These are phyloP conservation scores for Rhamnella rubrinervis DNA, from an alignment of 331 rosid genomes.

Conservation along the genomic window DNA sequence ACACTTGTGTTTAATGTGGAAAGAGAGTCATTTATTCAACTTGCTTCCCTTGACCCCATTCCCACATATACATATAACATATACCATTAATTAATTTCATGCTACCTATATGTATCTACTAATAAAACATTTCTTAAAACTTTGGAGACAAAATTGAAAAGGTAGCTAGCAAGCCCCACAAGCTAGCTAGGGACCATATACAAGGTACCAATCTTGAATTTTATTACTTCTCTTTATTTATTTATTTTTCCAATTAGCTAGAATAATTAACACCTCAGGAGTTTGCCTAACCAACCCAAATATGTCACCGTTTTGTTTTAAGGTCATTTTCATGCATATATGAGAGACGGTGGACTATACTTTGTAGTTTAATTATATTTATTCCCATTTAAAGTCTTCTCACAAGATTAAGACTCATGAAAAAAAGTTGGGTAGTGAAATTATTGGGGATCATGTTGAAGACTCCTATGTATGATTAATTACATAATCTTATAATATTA, in stretches of 20 bases:
- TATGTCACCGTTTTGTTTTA: slow-evolving; percentile 9
- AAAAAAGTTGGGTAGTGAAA: no score
- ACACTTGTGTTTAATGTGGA: no score
- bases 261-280: neutral
- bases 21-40: no score
- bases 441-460: no score
- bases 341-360: slow-evolving; percentile 22
- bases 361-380: neutral
- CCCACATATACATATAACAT: no score
- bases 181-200: slow-evolving; percentile 40
- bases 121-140: slow-evolving; percentile 25
- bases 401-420: no score
- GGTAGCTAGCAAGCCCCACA: slow-evolving; percentile 4
- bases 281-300: slow-evolving; percentile 21
- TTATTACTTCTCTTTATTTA: neutral
- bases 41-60: no score
- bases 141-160: slow-evolving; percentile 17
- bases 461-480: no score
- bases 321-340: slow-evolving; percentile 29
- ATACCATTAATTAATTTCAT: no score
- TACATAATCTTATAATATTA: no score
- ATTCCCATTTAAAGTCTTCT: neutral
- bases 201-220: slow-evolving; percentile 21
- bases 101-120: neutral
- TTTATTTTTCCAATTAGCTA: no score